phyloP scores from a whole-genome alignment of 1,139 yeast species.

The Diutina siamensis region DNA sequence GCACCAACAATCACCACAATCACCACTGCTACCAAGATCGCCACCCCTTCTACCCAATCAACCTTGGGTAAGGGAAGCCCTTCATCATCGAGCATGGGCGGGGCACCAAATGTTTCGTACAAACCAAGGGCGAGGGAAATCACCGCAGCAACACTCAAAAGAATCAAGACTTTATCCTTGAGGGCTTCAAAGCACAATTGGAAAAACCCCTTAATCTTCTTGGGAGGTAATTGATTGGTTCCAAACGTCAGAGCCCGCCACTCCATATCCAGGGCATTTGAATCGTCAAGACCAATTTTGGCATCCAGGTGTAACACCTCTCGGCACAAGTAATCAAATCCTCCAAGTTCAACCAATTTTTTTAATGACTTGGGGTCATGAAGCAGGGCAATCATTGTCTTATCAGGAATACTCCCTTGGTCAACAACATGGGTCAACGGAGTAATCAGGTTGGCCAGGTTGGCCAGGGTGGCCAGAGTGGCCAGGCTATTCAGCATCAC shows the following conservation, averaged over 20 bases:
- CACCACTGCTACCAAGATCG: conserved; percentile 81
- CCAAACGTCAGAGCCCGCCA: conserved; percentile 46
- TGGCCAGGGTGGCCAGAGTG: not conserved
- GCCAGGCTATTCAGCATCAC: not conserved
- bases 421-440: not conserved
- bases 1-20: conserved; percentile 93
- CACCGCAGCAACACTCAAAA: conserved; percentile 77
- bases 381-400: conserved; percentile 11
- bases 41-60: conserved; percentile 98
- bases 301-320: conserved; percentile 27
- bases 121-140: conserved; percentile 84
- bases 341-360: conserved; percentile 30
- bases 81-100: conserved; percentile 63
- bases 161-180: conserved; percentile 81
- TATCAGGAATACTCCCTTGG: not conserved
- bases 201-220: conserved; percentile 54
- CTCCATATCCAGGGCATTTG: conserved; percentile 17
- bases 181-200: conserved; percentile 70
- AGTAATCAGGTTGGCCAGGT: conserved; percentile 1
- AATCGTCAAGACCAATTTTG: conserved; percentile 30
- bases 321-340: conserved; percentile 19
- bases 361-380: conserved; percentile 45
- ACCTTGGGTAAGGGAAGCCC: conserved; percentile 69
- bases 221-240: conserved; percentile 57
- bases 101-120: conserved; percentile 86